phyloP scores from a whole-genome alignment of 1,139 yeast genomes.

The Wickerhamomyces sp. region DNA sequence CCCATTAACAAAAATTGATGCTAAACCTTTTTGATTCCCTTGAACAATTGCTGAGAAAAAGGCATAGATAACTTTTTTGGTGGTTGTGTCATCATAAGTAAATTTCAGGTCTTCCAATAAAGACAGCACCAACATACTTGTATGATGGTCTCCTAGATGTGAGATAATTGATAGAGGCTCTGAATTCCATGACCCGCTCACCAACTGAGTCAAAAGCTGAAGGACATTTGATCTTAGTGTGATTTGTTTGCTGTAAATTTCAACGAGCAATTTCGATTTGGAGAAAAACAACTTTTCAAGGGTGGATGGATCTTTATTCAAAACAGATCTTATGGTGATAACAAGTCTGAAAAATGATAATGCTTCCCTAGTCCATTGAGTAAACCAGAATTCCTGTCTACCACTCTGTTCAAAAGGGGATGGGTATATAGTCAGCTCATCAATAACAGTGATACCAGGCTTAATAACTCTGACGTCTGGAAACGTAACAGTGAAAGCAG shows the following conservation, averaged over 20 bases:
- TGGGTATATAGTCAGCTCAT: conserved; percentile 38
- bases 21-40: conserved; percentile 81
- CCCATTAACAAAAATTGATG: conserved; percentile 75
- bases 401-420: conserved; percentile 41
- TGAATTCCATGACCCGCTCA: conserved; percentile 55
- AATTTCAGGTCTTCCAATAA: conserved; percentile 59
- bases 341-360: conserved; percentile 39
- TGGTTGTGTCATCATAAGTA: conserved; percentile 49
- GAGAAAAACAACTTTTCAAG: conserved; percentile 60
- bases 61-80: conserved; percentile 58
- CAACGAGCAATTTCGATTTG: conserved; percentile 53
- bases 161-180: conserved; percentile 77
- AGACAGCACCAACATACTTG: conserved; percentile 55
- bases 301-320: conserved; percentile 50
- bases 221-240: conserved; percentile 49
- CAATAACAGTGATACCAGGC: conserved; percentile 52
- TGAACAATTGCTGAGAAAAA: conserved; percentile 75
- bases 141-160: conserved; percentile 62
- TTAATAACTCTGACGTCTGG: conserved; percentile 52
- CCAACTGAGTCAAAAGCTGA: conserved; percentile 56
- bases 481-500: conserved; percentile 51
- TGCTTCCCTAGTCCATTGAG: conserved; percentile 30
- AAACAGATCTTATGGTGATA: conserved; percentile 51
- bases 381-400: conserved; percentile 23
- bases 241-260: conserved; percentile 50